Evolutionary conservation across 306 rosid genomes (phyloP).

Genomic region (Quercus glauca): DNA sequence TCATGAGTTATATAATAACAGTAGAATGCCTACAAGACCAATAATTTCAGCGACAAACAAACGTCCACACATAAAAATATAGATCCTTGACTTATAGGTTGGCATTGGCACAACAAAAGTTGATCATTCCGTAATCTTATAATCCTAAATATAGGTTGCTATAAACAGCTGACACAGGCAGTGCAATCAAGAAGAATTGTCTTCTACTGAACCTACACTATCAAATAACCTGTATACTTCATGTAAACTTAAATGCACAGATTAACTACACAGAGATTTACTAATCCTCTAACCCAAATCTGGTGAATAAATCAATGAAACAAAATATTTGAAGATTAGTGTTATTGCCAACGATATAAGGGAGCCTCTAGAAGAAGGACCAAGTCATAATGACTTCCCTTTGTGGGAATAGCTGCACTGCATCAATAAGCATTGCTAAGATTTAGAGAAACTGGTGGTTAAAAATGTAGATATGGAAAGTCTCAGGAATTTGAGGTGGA

Average conservation of each 20-base stretch:
- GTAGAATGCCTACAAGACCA: not conserved
- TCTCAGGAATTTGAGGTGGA: not conserved
- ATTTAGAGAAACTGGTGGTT: not conserved
- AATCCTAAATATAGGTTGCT: not conserved
- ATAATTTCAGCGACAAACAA: not conserved
- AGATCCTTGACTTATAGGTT: not conserved
- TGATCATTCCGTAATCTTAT: not conserved
- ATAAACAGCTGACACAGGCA: not conserved
- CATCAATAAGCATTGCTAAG: not conserved
- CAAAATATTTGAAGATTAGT: not conserved
- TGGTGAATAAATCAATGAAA: not conserved
- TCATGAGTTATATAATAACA: not conserved
- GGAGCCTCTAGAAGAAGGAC: not conserved
- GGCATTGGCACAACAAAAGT: not conserved
- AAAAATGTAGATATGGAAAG: not conserved
- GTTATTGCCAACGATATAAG: not conserved
- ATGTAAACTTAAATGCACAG: not conserved
- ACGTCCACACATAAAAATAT: not conserved
- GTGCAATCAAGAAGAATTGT: not conserved
- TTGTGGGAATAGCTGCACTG: not conserved
- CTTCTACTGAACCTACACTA: not conserved
- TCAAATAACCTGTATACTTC: not conserved
- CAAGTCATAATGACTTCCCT: not conserved
- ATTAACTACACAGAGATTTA: not conserved
- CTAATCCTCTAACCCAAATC: conserved; percentile 14